These are phyloP conservation scores for Hypericum androsaemum DNA, from an alignment of 345 rosid species.

Conservation along the genomic window DNA sequence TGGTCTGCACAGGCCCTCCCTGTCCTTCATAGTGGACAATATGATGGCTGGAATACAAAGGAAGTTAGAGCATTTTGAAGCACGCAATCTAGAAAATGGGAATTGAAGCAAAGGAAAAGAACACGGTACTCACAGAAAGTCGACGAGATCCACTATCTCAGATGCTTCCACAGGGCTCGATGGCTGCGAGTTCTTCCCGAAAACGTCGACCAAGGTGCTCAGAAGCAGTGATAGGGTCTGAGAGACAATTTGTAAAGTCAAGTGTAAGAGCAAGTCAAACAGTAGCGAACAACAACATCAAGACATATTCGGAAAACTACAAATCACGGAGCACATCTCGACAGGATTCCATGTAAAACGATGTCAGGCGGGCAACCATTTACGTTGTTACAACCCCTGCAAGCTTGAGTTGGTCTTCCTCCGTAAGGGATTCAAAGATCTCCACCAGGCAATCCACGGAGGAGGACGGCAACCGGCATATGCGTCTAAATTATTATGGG, in stretches of 20 bases:
- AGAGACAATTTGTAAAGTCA: conserved; percentile 10
- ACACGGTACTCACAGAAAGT: conserved; percentile 58
- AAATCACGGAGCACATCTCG: no score
- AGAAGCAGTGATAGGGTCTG: conserved; percentile 66
- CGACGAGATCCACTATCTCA: conserved; percentile 72
- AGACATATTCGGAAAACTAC: not conserved
- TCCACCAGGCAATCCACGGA: no score
- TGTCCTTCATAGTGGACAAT: conserved; percentile 89
- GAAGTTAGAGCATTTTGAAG: not conserved
- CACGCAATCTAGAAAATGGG: not conserved
- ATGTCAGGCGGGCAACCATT: no score
- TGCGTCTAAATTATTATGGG: no score
- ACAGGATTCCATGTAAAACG: no score
- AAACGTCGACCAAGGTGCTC: conserved; percentile 63
- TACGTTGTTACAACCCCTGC: no score
- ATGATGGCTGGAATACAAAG: conserved; percentile 50
- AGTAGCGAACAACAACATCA: not conserved
- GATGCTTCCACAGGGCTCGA: conserved; percentile 59
- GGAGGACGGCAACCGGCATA: no score
- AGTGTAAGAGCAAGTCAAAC: not conserved
- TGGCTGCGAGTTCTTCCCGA: conserved; percentile 59
- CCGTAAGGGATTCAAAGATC: no score
- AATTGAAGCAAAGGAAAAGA: not conserved
- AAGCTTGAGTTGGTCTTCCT: no score
- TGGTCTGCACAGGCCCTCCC: conserved; percentile 83